Conservation (phyloP, 1,284 basidiomycete genomes). For the Wallemia ichthyophaga region DNA sequence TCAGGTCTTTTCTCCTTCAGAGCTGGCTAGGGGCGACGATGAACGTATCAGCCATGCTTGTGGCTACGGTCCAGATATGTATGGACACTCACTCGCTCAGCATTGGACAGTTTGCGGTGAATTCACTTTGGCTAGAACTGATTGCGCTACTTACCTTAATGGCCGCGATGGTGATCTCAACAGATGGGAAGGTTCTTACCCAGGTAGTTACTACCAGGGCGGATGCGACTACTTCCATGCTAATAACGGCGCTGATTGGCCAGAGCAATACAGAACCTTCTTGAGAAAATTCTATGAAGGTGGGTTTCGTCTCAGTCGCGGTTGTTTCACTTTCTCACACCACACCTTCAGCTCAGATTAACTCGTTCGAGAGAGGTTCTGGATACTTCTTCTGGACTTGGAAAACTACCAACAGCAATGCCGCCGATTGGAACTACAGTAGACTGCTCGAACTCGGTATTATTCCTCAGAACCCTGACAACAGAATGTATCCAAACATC, state of each 20-base stretch:
- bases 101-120: slow-evolving; percentile 22
- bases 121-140: not conserved
- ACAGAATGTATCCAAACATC: slow-evolving; percentile 29
- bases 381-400: slow-evolving; percentile 68
- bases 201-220: slow-evolving; percentile 14
- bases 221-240: slow-evolving; percentile 30
- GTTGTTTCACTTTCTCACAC: not conserved
- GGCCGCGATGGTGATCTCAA: not conserved
- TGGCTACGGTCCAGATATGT: slow-evolving; percentile 2
- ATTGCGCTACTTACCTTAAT: not conserved
- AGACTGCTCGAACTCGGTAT: slow-evolving; percentile 34
- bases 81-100: slow-evolving; percentile 13
- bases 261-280: slow-evolving; percentile 11
- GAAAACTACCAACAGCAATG: slow-evolving; percentile 35
- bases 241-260: slow-evolving; percentile 24
- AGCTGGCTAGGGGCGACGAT: not conserved
- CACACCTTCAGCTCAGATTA: slow-evolving; percentile 10
- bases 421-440: slow-evolving; percentile 45
- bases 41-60: not conserved
- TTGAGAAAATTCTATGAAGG: slow-evolving; percentile 1
- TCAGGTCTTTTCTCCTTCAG: not conserved
- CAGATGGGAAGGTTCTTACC: not conserved
- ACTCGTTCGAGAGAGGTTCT: slow-evolving; percentile 11
- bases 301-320: not conserved
- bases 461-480: slow-evolving; percentile 33